phyloP scores from a whole-genome alignment of 306 rosid species.

The Quercus rubra region DNA sequence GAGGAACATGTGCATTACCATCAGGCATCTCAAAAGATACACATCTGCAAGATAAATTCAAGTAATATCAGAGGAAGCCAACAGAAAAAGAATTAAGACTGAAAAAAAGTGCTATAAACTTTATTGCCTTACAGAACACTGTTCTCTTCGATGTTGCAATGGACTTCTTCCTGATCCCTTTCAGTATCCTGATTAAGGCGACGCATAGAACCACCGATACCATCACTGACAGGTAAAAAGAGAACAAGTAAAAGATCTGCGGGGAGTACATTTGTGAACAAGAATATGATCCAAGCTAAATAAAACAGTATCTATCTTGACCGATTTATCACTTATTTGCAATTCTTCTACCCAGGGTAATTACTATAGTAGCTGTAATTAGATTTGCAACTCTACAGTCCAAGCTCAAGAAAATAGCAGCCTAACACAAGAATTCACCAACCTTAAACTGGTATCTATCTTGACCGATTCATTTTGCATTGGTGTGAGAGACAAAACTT shows the following conservation, averaged over 20 bases:
- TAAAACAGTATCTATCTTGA: too few species aligned
- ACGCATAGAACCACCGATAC: slow-evolving; percentile 31
- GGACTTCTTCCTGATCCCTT: background rate
- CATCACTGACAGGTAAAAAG: slow-evolving; percentile 21
- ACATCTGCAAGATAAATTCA: slow-evolving; percentile 26
- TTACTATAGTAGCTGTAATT: background rate
- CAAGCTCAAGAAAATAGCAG: background rate
- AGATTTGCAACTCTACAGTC: background rate
- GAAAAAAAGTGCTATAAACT: background rate
- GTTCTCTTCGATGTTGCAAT: slow-evolving; percentile 5
- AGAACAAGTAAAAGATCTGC: background rate
- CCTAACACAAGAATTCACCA: background rate
- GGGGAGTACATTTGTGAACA: background rate
- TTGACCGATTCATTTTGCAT: background rate
- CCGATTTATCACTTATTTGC: too few species aligned
- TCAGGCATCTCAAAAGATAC: slow-evolving; percentile 27
- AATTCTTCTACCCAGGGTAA: background rate
- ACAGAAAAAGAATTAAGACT: background rate
- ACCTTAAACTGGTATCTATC: slow-evolving; percentile 28
- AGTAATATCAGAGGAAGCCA: background rate
- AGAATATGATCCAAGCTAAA: too few species aligned
- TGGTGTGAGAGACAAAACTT: slow-evolving; percentile 14
- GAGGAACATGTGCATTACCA: slow-evolving; percentile 6
- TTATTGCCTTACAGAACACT: slow-evolving; percentile 30
- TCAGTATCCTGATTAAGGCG: background rate